Base-by-base conservation (phyloP, 371 early-diverging fungal genomes). In the Catenaria anguillulae region DNA sequence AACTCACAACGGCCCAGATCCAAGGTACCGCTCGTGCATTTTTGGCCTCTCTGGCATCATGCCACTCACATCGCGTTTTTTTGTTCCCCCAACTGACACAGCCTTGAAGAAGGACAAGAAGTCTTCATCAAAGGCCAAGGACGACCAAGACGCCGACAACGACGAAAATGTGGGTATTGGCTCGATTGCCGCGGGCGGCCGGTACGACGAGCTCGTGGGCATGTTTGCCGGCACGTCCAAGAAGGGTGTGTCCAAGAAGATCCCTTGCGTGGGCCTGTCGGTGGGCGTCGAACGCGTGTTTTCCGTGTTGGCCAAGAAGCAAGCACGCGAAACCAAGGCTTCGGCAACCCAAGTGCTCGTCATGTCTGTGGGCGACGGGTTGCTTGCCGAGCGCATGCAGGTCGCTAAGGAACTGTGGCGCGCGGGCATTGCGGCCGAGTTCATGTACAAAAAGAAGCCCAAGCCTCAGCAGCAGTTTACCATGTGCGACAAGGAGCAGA, bases 181-280 rank as follows among this genome's bases (percentile, higher is more conserved):
- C n/a, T 96, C 98, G 6, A 86, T 99, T 63, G 92, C 96, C 36
- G 98, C 95, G 4, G 99, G 99, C 66, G 99, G 99, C 24, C 90
- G 99, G 56, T 99, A 99, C 74, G 99, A 99, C 68, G 86, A 93
- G 61, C 81, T 99, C 66, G 98, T 98, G 4, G 93, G 92, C 52
- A 92, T 90, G 89, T 92, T 99, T 69, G 60, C 69, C 17, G 68
- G 67, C 34, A 67, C 65, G 29, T 74, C 76, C 48, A 81, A 78
- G 71, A 82, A 82, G 63, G 82, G 82, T 6, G 73, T 76, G 42
- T 80, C 85, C 56, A 82, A 78, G 64, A 75, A 84, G 67, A 90
- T 92, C 60, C 98, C 97, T 13, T 99, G 99, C 73, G 98, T 98
- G 10, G 99, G 99, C 61, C 79, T 99, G 60, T 87, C 87, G 54